Evolutionary conservation across 1,284 basidiomycete species (phyloP).

Genomic region (Heterobasidion occidentale): DNA sequence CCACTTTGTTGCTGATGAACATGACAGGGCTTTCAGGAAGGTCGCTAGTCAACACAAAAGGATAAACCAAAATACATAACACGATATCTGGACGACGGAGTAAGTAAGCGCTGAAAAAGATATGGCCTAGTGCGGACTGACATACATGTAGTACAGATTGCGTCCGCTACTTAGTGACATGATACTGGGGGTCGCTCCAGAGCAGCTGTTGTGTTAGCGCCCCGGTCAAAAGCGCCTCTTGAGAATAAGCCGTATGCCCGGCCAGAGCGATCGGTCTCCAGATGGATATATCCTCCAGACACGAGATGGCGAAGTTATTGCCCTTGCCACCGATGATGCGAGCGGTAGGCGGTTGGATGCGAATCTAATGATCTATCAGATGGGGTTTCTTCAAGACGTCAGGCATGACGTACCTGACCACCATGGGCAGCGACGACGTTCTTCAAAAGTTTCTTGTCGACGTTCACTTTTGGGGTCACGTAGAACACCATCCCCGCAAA

Average conservation of each 20-base stretch:
- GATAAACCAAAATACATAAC: background rate
- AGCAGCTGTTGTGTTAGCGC: constrained; percentile 59
- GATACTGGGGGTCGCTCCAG: constrained; percentile 36
- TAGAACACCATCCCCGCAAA: constrained; percentile 66
- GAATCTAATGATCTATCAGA: constrained; percentile 23
- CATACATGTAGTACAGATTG: background rate
- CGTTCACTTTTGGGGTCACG: constrained; percentile 51
- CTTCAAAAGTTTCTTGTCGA: constrained; percentile 52
- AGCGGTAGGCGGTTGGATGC: constrained; percentile 41
- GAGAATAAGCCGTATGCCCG: constrained; percentile 52
- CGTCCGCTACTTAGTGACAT: background rate
- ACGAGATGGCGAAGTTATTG: constrained; percentile 55
- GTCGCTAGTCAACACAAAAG: too few species aligned
- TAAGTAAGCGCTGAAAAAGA: background rate
- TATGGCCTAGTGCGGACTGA: too few species aligned
- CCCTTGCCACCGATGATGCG: constrained; percentile 43
- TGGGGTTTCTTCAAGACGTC: background rate
- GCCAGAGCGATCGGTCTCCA: constrained; percentile 51
- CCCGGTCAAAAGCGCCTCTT: constrained; percentile 57
- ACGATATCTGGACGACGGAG: background rate
- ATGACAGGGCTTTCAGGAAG: too few species aligned
- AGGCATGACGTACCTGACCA: constrained; percentile 47
- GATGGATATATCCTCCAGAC: constrained; percentile 45
- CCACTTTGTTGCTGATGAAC: too few species aligned
- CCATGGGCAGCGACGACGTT: constrained; percentile 60